phyloP scores from a whole-genome alignment of 1,284 basidiomycete genomes.

The Lentinula novae-zelandiae region DNA sequence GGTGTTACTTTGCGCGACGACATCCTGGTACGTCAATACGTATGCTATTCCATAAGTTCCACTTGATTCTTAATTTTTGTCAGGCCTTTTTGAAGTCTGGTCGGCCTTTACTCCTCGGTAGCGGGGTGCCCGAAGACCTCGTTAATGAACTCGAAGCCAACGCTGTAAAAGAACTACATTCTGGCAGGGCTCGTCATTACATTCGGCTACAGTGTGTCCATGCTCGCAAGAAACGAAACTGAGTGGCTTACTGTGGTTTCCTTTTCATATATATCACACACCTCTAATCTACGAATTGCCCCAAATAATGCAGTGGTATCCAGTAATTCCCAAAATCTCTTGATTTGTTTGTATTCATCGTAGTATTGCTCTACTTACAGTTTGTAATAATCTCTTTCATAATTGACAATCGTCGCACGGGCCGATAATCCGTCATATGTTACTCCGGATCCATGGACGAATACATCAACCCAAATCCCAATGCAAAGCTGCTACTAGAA shows the following conservation, averaged over 20 bases:
- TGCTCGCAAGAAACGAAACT: constrained; percentile 44
- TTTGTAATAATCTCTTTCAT: not conserved
- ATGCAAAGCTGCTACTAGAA: constrained; percentile 41
- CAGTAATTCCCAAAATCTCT: not conserved
- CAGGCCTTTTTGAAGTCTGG: constrained; percentile 64
- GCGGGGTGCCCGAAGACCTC: constrained; percentile 48
- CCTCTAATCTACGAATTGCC: not conserved
- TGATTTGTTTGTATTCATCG: not conserved
- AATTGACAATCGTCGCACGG: not conserved
- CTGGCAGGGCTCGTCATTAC: constrained; percentile 43
- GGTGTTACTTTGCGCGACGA: constrained; percentile 35
- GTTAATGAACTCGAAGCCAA: constrained; percentile 51
- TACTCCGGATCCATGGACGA: constrained; percentile 30
- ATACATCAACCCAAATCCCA: constrained; percentile 39
- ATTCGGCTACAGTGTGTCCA: constrained; percentile 56
- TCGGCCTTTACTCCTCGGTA: constrained; percentile 62
- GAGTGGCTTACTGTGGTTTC: not conserved
- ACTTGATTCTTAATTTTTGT: not conserved
- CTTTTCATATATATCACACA: not conserved
- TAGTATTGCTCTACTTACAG: not conserved
- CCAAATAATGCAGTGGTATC: not conserved
- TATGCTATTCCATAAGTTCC: constrained; percentile 5
- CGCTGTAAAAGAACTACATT: constrained; percentile 46
- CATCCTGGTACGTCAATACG: constrained; percentile 28
- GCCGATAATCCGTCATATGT: not conserved